Base-by-base conservation (phyloP, 768 basidiomycete genomes). In the Chalciporus piperatus region DNA sequence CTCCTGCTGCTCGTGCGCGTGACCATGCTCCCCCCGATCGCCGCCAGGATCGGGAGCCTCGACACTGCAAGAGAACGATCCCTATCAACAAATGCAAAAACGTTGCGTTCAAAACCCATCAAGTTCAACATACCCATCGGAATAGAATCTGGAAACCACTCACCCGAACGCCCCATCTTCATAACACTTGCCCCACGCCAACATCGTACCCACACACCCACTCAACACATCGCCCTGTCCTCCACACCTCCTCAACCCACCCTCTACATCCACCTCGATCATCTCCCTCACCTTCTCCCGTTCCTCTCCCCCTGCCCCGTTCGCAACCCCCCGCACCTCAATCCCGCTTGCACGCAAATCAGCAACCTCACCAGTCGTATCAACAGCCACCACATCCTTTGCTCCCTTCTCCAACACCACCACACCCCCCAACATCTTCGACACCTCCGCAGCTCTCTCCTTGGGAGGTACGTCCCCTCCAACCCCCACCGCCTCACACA, bases 131-230 rank as follows among this genome's bases (percentile, higher is more conserved):
- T 30, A 13, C n/a, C 16, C 16, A n/a, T 32, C 4, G 27, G n/a
- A 19, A 6, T n/a, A n/a, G 14, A 39, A 44, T 14, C 27, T 20
- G 28, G n/a, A 19, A 27, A 33, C 17, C 54, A 64, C 79, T 61
- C 62, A 92, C 91, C 86, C 87, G 58, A 87, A 92, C 1, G 79
- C 81, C 14, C 93, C 89, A 40, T 83, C 82, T 62, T 95, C 92
- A 66, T 90, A 98, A 60, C 90, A 92, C 66, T 88, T 89, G 5
- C 89, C 92, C 96, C 97, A 99, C 4, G 95, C 95, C 59, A 98
- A 74, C 66, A 97, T 82, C 2, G 92, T 82, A 0, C 94, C 97
- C 10, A 93, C 87, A 40, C 80, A 76, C 12, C 97, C 97, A 60
- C 87, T 89, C 49, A 98, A 68, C 33, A 99, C 84, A 70, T 99